Conservation (phyloP, 108 stramenopile species). For the Halocafeteria seosinensis region DNA sequence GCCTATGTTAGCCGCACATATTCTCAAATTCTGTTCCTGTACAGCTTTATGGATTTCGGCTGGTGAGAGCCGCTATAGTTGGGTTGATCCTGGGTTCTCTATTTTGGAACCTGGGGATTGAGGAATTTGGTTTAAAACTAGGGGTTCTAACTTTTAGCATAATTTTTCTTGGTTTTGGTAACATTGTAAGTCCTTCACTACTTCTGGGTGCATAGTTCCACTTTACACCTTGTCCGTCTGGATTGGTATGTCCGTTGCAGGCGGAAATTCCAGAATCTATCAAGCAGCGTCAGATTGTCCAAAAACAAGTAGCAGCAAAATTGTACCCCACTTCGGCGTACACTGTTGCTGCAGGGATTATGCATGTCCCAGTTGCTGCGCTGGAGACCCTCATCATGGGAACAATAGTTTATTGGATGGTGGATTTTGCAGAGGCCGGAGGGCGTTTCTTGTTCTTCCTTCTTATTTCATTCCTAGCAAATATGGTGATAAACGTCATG, state of each 20-base stretch:
- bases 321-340: constrained; percentile 50
- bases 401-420: neutral
- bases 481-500: neutral
- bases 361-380: neutral
- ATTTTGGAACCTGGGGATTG: neutral
- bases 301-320: constrained; percentile 62
- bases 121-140: too few relatives aligned
- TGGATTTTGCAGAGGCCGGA: neutral
- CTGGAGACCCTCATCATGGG: neutral
- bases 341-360: neutral
- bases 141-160: too few relatives aligned
- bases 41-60: too few relatives aligned
- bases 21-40: too few relatives aligned
- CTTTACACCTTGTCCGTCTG: too few relatives aligned
- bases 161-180: too few relatives aligned
- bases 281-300: constrained; percentile 44
- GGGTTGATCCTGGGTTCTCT: constrained; percentile 48
- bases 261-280: constrained; percentile 16
- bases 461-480: neutral
- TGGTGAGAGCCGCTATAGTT: too few relatives aligned
- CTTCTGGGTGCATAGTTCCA: too few relatives aligned
- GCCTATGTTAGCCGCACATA: too few relatives aligned
- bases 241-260: too few relatives aligned
- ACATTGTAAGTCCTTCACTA: too few relatives aligned
- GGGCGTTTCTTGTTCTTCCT: neutral